These are phyloP conservation scores for Lodderomyces margitis DNA, from an alignment of 1,139 yeast species.

Conservation along the genomic window DNA sequence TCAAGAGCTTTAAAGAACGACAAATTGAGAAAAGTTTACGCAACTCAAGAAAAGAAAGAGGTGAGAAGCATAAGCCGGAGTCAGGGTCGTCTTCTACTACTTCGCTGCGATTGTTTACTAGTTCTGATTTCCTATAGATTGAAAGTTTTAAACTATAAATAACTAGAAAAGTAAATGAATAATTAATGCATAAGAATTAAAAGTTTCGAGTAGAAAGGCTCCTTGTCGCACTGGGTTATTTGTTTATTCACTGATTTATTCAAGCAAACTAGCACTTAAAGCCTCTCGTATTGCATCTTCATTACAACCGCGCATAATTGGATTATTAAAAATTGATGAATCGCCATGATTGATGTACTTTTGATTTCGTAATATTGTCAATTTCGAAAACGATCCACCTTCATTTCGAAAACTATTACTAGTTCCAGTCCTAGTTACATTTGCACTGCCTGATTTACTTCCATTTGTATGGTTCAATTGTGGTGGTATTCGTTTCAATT, in stretches of 20 bases:
- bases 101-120: constrained; percentile 14
- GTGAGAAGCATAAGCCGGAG: constrained; percentile 21
- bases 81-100: constrained; percentile 7
- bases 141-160: neutral
- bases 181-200: neutral
- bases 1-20: constrained; percentile 30
- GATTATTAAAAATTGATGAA: constrained; percentile 37
- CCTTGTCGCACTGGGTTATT: too few species aligned
- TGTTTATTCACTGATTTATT: constrained; percentile 7
- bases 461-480: constrained; percentile 16
- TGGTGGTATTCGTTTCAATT: constrained; percentile 28
- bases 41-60: too few species aligned
- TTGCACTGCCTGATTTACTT: too few species aligned
- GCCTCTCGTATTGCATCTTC: constrained; percentile 37
- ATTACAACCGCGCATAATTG: constrained; percentile 36
- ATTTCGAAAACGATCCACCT: constrained; percentile 46
- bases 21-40: constrained; percentile 28
- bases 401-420: constrained; percentile 12
- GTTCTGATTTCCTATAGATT: constrained; percentile 18
- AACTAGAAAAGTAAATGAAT: neutral
- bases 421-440: constrained; percentile 6
- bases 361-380: constrained; percentile 48
- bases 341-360: constrained; percentile 43
- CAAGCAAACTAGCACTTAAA: constrained; percentile 19
- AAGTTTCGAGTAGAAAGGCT: too few species aligned